Evolutionary conservation across 345 rosid species (phyloP).

Genomic region (Chamaenerion angustifolium): DNA sequence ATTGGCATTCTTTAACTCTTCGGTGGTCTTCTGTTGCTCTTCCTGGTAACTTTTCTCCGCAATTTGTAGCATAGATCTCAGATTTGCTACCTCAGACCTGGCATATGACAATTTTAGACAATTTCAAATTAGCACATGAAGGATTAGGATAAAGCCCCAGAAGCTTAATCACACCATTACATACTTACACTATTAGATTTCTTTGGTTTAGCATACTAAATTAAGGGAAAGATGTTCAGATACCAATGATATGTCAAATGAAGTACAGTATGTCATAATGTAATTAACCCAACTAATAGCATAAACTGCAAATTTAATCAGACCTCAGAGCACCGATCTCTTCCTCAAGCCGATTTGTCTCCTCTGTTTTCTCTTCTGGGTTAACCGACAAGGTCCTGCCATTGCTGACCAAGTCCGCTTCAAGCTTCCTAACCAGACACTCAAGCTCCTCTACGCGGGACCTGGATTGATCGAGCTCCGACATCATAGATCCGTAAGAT

Average conservation of each 20-base stretch:
- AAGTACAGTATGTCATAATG: too few relatives aligned
- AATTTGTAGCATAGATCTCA: slow-evolving; percentile 41
- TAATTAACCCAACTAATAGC: too few relatives aligned
- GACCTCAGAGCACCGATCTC: slow-evolving; percentile 33
- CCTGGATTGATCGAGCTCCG: slow-evolving; percentile 61
- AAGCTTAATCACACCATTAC: too few relatives aligned
- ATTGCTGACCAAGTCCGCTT: slow-evolving; percentile 7
- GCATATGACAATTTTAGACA: too few relatives aligned
- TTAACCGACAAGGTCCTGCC: too few relatives aligned
- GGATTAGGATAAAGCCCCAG: too few relatives aligned
- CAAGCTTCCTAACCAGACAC: slow-evolving; percentile 28
- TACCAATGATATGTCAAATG: too few relatives aligned
- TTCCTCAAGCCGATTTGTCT: slow-evolving; percentile 28
- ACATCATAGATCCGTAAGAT: slow-evolving; percentile 41
- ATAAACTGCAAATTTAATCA: too few relatives aligned
- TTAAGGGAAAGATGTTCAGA: too few relatives aligned
- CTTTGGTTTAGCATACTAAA: too few relatives aligned
- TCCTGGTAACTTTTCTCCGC: slow-evolving; percentile 27
- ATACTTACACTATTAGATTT: too few relatives aligned
- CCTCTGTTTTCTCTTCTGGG: slow-evolving; percentile 12
- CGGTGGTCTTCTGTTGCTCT: slow-evolving; percentile 23
- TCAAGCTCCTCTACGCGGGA: slow-evolving; percentile 37
- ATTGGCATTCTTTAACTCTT: slow-evolving; percentile 31
- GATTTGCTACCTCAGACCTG: slow-evolving; percentile 31
- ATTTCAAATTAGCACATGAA: too few relatives aligned